phyloP scores from a whole-genome alignment of 768 basidiomycete genomes.

The Tricholoma bakamatsutake region DNA sequence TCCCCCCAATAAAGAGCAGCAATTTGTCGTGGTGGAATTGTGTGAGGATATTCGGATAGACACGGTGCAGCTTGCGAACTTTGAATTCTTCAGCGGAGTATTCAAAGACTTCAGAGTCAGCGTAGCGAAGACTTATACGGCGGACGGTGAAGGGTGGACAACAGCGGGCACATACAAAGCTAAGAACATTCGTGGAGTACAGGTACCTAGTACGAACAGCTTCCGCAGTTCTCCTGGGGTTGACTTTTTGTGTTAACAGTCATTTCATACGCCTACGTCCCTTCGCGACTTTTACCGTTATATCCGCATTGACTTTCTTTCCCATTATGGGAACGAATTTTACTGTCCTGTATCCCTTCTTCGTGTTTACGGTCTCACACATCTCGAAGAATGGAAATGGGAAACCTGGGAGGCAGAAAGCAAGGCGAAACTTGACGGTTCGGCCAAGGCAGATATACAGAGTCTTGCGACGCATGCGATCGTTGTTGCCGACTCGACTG shows the following conservation, averaged over 20 bases:
- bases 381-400: conserved; percentile 96
- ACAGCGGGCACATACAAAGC: conserved; percentile 73
- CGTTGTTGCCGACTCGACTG: background rate
- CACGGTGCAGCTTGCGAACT: conserved; percentile 93
- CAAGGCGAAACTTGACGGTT: conserved; percentile 35
- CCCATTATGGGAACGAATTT: conserved; percentile 91
- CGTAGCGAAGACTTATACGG: conserved; percentile 76
- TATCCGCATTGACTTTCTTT: conserved; percentile 89
- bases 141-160: conserved; percentile 58
- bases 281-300: conserved; percentile 87
- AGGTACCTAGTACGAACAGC: conserved; percentile 46
- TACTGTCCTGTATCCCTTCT: conserved; percentile 93
- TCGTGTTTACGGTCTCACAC: conserved; percentile 91
- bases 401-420: conserved; percentile 77
- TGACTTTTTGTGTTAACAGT: conserved; percentile 31
- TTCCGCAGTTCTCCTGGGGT: background rate
- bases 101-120: conserved; percentile 90
- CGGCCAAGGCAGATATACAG: conserved; percentile 23
- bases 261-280: conserved; percentile 71
- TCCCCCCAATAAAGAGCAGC: conserved; percentile 43
- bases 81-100: conserved; percentile 96
- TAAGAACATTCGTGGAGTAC: conserved; percentile 88
- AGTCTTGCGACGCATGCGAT: background rate
- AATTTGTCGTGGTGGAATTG: conserved; percentile 90
- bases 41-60: conserved; percentile 98